A percentile compares a stretch with the other conserved stretches of the same genome.
These are phyloP conservation scores for Luzula sylvatica DNA, from an alignment of 176 grass and related monocot genomes.

Conservation along the genomic window DNA sequence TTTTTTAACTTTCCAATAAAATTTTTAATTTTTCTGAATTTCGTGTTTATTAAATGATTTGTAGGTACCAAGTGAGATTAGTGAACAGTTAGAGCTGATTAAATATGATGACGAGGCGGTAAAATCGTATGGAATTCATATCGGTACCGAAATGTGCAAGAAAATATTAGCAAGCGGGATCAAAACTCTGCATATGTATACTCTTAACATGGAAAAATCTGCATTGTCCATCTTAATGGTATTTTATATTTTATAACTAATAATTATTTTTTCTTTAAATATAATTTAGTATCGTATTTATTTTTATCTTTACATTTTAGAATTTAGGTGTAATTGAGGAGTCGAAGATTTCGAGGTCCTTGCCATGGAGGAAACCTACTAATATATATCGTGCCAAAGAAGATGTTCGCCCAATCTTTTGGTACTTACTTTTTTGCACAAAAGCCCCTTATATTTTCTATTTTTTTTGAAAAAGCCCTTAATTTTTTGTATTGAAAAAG, in stretches of 20 bases:
- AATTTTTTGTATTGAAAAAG: conserved; percentile 39
- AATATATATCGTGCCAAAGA: conserved; percentile 87
- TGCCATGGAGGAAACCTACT: conserved; percentile 68
- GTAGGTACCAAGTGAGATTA: conserved; percentile 70
- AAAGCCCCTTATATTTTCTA: too few species aligned
- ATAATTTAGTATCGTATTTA: neutral
- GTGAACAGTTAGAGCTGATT: conserved; percentile 57
- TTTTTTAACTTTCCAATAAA: conserved; percentile 5
- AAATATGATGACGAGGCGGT: conserved; percentile 90
- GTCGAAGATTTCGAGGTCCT: conserved; percentile 56
- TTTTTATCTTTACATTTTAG: conserved; percentile 19
- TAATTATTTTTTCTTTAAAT: too few species aligned
- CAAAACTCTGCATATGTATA: conserved; percentile 83
- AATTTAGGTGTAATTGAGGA: conserved; percentile 81
- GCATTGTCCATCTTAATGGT: conserved; percentile 73
- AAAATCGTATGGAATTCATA: conserved; percentile 66
- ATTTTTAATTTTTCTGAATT: neutral
- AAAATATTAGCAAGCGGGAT: conserved; percentile 78
- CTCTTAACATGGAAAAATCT: conserved; percentile 80
- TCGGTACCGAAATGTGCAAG: conserved; percentile 90
- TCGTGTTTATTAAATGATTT: conserved; percentile 11
- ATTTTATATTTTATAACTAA: conserved; percentile 16
- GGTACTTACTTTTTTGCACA: too few species aligned
- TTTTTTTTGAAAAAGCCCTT: too few species aligned
- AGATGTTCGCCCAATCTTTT: conserved; percentile 85